Conservation (phyloP, 2,329 filamentous ascomycete genomes). For the Alternaria arbusti region DNA sequence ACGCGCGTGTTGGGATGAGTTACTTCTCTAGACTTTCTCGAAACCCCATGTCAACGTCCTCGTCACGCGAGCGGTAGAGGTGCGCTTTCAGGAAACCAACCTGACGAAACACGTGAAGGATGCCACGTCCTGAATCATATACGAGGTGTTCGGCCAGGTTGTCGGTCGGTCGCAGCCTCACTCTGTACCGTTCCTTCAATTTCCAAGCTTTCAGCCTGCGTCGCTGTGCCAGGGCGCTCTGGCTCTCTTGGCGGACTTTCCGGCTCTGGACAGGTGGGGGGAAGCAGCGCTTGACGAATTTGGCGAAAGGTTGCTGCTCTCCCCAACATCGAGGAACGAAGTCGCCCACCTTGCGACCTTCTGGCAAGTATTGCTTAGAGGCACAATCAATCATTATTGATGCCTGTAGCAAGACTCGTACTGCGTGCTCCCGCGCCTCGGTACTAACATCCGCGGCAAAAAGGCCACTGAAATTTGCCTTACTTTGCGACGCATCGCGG, state of each 20-base stretch:
- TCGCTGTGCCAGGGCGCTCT: not conserved
- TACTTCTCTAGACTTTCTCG: not conserved
- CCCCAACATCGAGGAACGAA: no score
- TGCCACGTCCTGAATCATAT: not conserved
- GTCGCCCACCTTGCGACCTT: no score
- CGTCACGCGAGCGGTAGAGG: not conserved
- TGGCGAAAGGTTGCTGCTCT: not conserved
- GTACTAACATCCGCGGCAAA: no score
- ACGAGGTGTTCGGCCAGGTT: not conserved
- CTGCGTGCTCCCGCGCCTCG: no score
- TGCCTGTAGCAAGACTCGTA: not conserved
- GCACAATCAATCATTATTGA: not conserved
- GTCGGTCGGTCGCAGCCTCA: not conserved
- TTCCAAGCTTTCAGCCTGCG: not conserved
- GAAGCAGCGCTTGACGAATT: not conserved
- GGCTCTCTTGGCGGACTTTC: not conserved
- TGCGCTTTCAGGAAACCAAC: not conserved
- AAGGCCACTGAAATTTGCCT: no score
- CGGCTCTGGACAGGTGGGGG: rapidly evolving
- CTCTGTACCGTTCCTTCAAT: not conserved
- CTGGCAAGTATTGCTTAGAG: no score
- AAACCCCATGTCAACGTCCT: not conserved
- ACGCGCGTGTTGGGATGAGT: no score
- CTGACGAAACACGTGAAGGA: not conserved
- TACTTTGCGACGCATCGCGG: no score